Evolutionary conservation across 495 filamentous ascomycete genomes (phyloP).

Genomic region (Darksidea phi): DNA sequence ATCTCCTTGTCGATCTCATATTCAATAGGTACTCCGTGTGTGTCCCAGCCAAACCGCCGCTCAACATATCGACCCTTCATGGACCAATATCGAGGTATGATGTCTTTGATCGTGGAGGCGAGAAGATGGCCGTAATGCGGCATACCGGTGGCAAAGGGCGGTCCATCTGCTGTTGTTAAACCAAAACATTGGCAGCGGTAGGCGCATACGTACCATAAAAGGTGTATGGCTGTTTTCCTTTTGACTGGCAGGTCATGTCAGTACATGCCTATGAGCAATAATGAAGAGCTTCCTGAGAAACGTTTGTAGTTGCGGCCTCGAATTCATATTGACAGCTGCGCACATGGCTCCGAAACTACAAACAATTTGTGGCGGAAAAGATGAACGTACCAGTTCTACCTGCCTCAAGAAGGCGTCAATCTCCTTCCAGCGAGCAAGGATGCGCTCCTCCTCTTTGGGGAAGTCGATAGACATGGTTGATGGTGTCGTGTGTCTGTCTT

Average conservation of each 20-base stretch:
- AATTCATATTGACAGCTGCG: too few species aligned
- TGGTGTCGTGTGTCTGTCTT: constrained; percentile 7
- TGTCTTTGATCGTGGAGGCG: constrained; percentile 95
- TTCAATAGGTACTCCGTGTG: constrained; percentile 93
- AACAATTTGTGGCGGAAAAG: neutral
- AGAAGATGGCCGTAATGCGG: constrained; percentile 97
- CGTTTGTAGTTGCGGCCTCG: too few species aligned
- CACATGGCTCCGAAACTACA: neutral
- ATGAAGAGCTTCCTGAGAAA: too few species aligned
- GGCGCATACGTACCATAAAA: constrained; percentile 65
- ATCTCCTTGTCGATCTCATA: constrained; percentile 99
- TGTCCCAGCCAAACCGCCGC: constrained; percentile 79
- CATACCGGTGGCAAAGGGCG: constrained; percentile 67
- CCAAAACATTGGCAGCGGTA: constrained; percentile 35
- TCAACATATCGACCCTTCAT: constrained; percentile 93
- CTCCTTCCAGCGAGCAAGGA: constrained; percentile 80
- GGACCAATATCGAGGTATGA: constrained; percentile 95
- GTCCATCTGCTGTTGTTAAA: constrained; percentile 47
- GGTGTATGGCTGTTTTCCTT: constrained; percentile 71
- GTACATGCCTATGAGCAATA: neutral
- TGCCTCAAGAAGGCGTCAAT: constrained; percentile 84
- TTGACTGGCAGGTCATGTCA: constrained; percentile 44
- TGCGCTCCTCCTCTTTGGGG: constrained; percentile 80
- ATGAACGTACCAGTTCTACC: constrained; percentile 55
- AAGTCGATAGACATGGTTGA: constrained; percentile 81